Percentiles rank a stretch among this genome's conserved stretches.
Evolutionary conservation across 163 green algal species (phyloP).

Genomic region (Picocystis sp.): DNA sequence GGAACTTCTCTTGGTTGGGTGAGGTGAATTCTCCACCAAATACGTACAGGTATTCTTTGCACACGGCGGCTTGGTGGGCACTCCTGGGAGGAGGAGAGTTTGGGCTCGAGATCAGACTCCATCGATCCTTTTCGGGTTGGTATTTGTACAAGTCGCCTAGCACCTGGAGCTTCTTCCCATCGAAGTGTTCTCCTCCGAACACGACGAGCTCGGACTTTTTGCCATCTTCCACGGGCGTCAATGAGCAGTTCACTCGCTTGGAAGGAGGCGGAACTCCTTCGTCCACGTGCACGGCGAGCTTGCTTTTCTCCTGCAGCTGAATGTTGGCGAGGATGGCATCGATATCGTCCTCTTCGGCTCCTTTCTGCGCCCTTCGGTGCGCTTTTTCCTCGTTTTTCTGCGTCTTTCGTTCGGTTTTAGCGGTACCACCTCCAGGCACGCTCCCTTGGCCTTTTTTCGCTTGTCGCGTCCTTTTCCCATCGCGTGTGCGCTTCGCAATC

Average conservation of each 20-base stretch:
- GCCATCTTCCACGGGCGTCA: conserved; percentile 24
- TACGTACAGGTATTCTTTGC: conserved; percentile 64
- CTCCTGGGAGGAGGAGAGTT: conserved; percentile 54
- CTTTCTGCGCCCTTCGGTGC: conserved; percentile 14
- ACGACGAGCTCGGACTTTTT: conserved; percentile 54
- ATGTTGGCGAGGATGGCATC: conserved; percentile 59
- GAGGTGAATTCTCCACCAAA: conserved; percentile 94
- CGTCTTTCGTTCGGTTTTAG: conserved; percentile 73
- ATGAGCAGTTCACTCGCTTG: conserved; percentile 59
- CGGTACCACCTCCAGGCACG: conserved; percentile 27
- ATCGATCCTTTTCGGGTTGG: conserved; percentile 39
- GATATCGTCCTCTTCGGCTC: conserved; percentile 82
- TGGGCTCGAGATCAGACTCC: conserved; percentile 30
- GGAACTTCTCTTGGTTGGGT: conserved; percentile 73
- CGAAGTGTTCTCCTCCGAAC: conserved; percentile 79
- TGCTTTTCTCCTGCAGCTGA: conserved; percentile 15
- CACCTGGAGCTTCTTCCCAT: conserved; percentile 39
- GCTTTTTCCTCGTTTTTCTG: conserved; percentile 36
- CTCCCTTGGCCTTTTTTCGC: conserved; percentile 71
- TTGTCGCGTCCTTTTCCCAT: conserved; percentile 82
- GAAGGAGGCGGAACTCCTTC: conserved; percentile 42
- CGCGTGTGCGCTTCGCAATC: not conserved
- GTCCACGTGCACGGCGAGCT: conserved; percentile 31
- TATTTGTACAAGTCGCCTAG: conserved; percentile 71
- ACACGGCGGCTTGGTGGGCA: conserved; percentile 57